Evolutionary conservation across 305 asterid genomes (phyloP), one percentile per base, ranked within the genome.

Genomic region (Lippia alba): DNA sequence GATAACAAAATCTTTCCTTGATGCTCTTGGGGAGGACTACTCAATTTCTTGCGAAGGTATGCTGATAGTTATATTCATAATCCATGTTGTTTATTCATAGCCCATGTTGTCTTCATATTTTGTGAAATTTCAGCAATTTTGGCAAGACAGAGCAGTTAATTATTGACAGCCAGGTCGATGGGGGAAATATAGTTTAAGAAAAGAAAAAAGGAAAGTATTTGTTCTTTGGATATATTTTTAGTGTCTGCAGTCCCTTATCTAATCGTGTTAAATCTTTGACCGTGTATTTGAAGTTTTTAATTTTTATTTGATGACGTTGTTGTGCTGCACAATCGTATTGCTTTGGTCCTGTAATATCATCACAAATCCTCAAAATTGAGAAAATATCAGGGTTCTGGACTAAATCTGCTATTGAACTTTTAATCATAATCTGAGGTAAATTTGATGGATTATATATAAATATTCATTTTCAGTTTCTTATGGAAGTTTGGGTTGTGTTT

Each of bases 1-100:
- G 74, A 76, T 81, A 53, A 83, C 96, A 64, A 75, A 78, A 76
- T 79, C 91, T 61, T 66, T 91, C 72, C 88, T 90, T 15, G 94
- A 94, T 81, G 96, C 98, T 83, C 98, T 91, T 81, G 99, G 96
- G 30, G 92, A 87, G 18, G 97, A 87, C 78, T 90, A 90, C 67
- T 87, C 99, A 15, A 72, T 77, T 79, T 84, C 91, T 64, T 94
- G 99, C 78, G 75, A 91, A 87, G 99, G 97, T 94, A 73, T 34
- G 3, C 30, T 24, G 2, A 24, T 24, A 24, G 30, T 24, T 3
- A 24, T 24, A 24, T 24, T 24, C 30, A 24, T 24, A 24, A 24
- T 24, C 30, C 30, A 24, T 24, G 30, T 24, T 24, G 30, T 24
- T 24, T 24, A 24, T 51, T 24, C 49, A 12, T 50, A 14, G 20